Evolutionary conservation across 2,329 filamentous ascomycete species (phyloP).

Genomic region (Alternaria sp.): DNA sequence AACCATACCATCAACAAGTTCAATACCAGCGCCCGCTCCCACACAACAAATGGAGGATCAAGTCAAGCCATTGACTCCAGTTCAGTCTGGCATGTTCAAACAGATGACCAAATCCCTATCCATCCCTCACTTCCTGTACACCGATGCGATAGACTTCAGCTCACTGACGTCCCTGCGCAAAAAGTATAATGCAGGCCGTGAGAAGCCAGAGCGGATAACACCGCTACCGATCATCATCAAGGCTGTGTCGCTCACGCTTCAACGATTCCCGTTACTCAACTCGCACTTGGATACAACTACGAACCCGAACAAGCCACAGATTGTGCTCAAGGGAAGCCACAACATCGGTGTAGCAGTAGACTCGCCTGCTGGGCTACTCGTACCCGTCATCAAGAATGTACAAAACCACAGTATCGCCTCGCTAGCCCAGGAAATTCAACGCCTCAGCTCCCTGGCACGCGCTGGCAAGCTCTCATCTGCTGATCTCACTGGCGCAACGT

Average conservation of each 20-base stretch:
- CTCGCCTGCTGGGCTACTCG: conserved; percentile 84
- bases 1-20: conserved; percentile 39
- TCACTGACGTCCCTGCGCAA: conserved; percentile 75
- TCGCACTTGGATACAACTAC: conserved; percentile 75
- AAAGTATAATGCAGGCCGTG: conserved; percentile 69
- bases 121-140: conserved; percentile 96
- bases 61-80: conserved; percentile 73
- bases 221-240: conserved; percentile 97
- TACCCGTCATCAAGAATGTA: conserved; percentile 90
- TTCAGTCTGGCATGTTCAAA: conserved; percentile 96
- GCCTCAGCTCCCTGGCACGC: conserved; percentile 76
- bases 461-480: conserved; percentile 76
- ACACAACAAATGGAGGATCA: conserved; percentile 66
- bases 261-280: conserved; percentile 87
- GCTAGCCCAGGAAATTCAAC: conserved; percentile 78
- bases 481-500: conserved; percentile 86
- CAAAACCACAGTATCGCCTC: conserved; percentile 77
- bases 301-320: conserved; percentile 71
- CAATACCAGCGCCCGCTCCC: conserved; percentile 33
- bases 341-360: conserved; percentile 98
- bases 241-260: conserved; percentile 85
- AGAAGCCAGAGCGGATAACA: conserved; percentile 68
- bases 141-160: conserved; percentile 86
- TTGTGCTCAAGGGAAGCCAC: conserved; percentile 84
- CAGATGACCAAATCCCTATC: conserved; percentile 90